A percentile compares a stretch with the other conserved stretches of the same genome.
Evolutionary conservation across 345 rosid species (phyloP).

Genomic region (Fremontodendron californicum): DNA sequence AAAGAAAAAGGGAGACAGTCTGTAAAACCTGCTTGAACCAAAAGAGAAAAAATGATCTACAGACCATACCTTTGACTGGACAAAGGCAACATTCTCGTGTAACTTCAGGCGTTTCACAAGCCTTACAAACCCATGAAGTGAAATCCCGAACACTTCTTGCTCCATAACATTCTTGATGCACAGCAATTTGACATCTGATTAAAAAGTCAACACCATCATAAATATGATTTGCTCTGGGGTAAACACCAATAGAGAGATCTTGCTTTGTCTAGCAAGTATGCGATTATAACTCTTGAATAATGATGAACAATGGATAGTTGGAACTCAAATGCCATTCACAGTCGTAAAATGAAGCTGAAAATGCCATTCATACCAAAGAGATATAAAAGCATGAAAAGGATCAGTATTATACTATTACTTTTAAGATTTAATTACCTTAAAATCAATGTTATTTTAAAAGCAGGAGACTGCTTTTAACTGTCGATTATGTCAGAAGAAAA

Average conservation of each 20-base stretch:
- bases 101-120: slow-evolving; percentile 89
- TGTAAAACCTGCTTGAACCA: not conserved
- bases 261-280: not conserved
- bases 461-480: not conserved
- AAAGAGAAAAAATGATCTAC: not conserved
- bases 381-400: not conserved
- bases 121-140: slow-evolving; percentile 99
- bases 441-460: not conserved
- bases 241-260: not conserved
- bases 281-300: not conserved
- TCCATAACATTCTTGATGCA: slow-evolving; percentile 99
- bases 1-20: not conserved
- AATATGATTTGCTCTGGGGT: slow-evolving; percentile 6
- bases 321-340: slow-evolving; percentile 11
- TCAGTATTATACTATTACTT: not conserved
- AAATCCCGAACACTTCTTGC: slow-evolving; percentile 82
- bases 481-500: not conserved
- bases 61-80: slow-evolving; percentile 79
- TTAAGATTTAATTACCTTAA: not conserved
- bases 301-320: not conserved
- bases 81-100: slow-evolving; percentile 95
- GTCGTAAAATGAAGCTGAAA: not conserved
- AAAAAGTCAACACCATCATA: slow-evolving; percentile 1
- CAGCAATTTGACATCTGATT: slow-evolving; percentile 95
- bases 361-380: not conserved